A percentile compares a stretch with the other conserved stretches of the same genome.
These are phyloP conservation scores for Ogataea thermomethanolica DNA, from an alignment of 805 yeast species.

Conservation along the genomic window DNA sequence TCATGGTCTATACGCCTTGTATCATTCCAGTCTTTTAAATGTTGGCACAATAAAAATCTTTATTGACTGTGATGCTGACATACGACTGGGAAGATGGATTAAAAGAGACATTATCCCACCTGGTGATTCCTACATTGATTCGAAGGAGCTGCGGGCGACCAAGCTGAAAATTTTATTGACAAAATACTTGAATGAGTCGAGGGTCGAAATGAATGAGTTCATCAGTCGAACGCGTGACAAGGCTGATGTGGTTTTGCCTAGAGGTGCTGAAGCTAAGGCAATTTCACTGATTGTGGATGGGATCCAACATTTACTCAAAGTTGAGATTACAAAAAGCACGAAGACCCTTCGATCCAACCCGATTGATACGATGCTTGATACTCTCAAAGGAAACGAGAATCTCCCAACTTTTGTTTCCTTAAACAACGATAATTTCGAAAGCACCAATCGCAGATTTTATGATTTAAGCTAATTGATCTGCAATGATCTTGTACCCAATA, in stretches of 20 bases:
- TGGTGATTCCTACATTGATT: no score
- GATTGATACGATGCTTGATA: background rate
- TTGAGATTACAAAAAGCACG: conserved; percentile 9
- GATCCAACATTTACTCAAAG: conserved; percentile 37
- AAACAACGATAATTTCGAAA: conserved; percentile 27
- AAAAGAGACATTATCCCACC: conserved; percentile 30
- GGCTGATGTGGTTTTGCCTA: conserved; percentile 73
- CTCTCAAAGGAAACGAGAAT: conserved; percentile 8
- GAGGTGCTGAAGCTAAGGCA: conserved; percentile 61
- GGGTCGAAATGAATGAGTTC: conserved; percentile 65
- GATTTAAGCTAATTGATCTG: conserved; percentile 19
- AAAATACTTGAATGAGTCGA: conserved; percentile 50
- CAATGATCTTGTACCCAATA: background rate
- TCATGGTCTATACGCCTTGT: conserved; percentile 79
- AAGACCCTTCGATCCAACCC: conserved; percentile 1
- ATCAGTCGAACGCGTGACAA: conserved; percentile 65
- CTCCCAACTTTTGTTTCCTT: conserved; percentile 29
- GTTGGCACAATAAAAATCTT: conserved; percentile 66
- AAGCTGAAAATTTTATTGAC: conserved; percentile 22
- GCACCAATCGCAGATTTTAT: conserved; percentile 27
- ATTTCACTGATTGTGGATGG: conserved; percentile 64
- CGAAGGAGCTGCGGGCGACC: no score
- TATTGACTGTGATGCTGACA: conserved; percentile 82
- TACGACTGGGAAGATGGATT: conserved; percentile 78
- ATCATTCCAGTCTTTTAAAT: conserved; percentile 51